Base-by-base conservation (phyloP, 2,329 filamentous ascomycete genomes). In the Sclerotinia sclerotiorum region DNA sequence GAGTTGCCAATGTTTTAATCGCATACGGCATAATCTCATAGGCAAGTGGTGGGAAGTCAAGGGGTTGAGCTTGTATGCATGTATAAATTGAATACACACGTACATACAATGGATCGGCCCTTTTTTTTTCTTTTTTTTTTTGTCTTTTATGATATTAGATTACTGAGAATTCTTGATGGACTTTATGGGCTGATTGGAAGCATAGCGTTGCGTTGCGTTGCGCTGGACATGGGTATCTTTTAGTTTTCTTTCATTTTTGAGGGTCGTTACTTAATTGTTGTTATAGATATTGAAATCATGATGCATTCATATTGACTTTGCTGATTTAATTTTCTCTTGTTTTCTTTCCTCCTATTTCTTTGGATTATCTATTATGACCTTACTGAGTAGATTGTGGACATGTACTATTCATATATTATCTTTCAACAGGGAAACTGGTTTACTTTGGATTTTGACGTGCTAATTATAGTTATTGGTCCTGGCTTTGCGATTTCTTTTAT, bases 121-220 rank as follows among this genome's bases (percentile, higher is more conserved):
- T 55, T 48, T 32, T 58, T 32, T 35, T 48, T 19, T 48, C 8
- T 10, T 10, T 6, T 61, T 51, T 39, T 32, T 35, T 48, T n/a
- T 24, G 11, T 66, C 29, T 57, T 65, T 52, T 39, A 35, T 58
- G 27, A 17, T 66, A 60, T 11, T 66, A 66, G 52, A 66, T 65
- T 44, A 58, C 42, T 35, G 15, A 5, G n/a, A 17, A 19, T 39
- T 65, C 39, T 24, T 46, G 42, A 52, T 57, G 21, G 42, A 27
- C 49, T 7, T 55, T 27, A 39, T 62, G 46, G 48, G 17, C 51
- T 46, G 60, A 51, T 27, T 32, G 29, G 55, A 48, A 60, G 64
- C 54, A 67, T 67, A 67, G 65, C 42, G 46, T 60, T 51, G 44
- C 65, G 46, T 60, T 51, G 44, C 65, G 55, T 49, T 42, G 52